A percentile compares a stretch with the other conserved stretches of the same genome.
These are phyloP conservation scores for Ceratobasidium sp. DNA, from an alignment of 1,284 basidiomycete genomes.

Conservation along the genomic window DNA sequence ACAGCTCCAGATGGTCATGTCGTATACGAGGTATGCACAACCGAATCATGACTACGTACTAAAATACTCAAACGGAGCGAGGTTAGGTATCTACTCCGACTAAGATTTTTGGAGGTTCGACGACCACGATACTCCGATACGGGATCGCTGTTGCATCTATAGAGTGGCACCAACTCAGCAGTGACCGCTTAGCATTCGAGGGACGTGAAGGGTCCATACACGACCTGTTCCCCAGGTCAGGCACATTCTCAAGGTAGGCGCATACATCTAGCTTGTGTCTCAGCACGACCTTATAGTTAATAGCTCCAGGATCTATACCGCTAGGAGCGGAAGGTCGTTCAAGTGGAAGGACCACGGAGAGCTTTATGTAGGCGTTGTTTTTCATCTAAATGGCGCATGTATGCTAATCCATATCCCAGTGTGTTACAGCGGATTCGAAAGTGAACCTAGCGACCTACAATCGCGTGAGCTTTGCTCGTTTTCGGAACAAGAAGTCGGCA, in stretches of 20 bases:
- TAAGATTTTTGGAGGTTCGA: background rate
- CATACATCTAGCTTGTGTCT: background rate
- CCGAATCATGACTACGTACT: too few species aligned
- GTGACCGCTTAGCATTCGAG: background rate
- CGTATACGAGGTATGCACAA: background rate
- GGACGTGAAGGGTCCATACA: constrained; percentile 15
- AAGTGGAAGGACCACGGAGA: constrained; percentile 30
- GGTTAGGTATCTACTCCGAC: background rate
- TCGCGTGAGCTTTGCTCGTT: constrained; percentile 1
- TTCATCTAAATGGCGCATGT: background rate
- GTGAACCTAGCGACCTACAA: constrained; percentile 32
- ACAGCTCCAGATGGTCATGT: constrained; percentile 10
- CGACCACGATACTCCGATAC: background rate
- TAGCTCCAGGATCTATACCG: constrained; percentile 17
- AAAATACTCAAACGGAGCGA: background rate
- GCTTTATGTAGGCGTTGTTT: constrained; percentile 9
- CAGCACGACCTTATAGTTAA: background rate
- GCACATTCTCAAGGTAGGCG: background rate
- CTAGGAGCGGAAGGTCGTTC: constrained; percentile 4
- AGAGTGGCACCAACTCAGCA: constrained; percentile 7
- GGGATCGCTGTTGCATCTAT: background rate
- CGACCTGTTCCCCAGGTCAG: constrained; percentile 2
- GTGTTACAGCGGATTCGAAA: constrained; percentile 20
- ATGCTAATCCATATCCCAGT: background rate
- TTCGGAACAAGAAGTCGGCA: constrained; percentile 30